Evolutionary conservation across 352 stramenopile species (phyloP).

Genomic region (Salisapilia sapeloensis): DNA sequence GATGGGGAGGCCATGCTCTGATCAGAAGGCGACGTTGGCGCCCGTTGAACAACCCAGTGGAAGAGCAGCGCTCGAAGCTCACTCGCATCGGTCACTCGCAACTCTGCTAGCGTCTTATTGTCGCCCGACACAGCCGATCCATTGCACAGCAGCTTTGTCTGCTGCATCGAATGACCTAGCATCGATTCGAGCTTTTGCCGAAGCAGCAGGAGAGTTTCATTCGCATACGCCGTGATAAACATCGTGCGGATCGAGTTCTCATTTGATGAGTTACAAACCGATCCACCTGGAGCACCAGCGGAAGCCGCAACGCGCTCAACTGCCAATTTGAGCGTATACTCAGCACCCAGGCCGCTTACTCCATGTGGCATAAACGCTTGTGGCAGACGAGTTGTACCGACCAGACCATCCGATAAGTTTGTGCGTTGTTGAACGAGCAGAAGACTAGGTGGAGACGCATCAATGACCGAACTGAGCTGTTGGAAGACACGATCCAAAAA

Average conservation of each 20-base stretch:
- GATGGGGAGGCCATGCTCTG: no score
- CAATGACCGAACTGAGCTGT: constrained; percentile 30
- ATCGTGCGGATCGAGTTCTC: constrained; percentile 48
- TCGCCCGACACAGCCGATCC: constrained; percentile 55
- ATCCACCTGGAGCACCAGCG: constrained; percentile 4
- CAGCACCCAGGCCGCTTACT: constrained; percentile 43
- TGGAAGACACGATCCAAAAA: constrained; percentile 70
- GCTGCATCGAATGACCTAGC: constrained; percentile 48
- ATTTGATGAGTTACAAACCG: constrained; percentile 8
- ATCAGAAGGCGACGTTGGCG: constrained; percentile 5
- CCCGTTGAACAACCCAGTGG: constrained; percentile 52
- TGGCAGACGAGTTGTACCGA: constrained; percentile 29
- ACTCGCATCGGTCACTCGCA: constrained; percentile 58
- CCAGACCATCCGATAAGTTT: constrained; percentile 47
- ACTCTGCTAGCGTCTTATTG: constrained; percentile 63
- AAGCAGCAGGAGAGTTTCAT: constrained; percentile 56
- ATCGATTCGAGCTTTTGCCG: constrained; percentile 60
- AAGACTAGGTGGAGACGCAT: constrained; percentile 27
- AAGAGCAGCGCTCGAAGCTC: constrained; percentile 70
- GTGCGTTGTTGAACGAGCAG: constrained; percentile 67
- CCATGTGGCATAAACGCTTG: constrained; percentile 42
- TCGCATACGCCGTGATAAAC: constrained; percentile 44
- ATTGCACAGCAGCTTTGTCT: constrained; percentile 65
- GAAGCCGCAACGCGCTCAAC: constrained; percentile 50
- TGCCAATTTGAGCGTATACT: constrained; percentile 66